Evolutionary conservation across 495 filamentous ascomycete genomes (phyloP), one percentile per base, ranked within the genome.

Genomic region (Stereocaulon alpinum): DNA sequence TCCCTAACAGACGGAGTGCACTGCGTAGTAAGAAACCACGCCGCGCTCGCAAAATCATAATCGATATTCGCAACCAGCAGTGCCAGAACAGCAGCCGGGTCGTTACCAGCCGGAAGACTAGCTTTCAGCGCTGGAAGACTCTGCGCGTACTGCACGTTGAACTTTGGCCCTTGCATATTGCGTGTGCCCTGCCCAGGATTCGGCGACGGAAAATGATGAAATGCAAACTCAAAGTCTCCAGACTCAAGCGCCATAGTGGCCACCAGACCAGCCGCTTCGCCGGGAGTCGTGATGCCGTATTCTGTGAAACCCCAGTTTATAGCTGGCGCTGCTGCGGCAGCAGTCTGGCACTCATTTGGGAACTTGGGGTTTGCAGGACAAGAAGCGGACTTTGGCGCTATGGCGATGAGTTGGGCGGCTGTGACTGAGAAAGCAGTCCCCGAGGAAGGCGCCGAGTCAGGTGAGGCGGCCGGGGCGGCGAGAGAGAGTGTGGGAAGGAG

Each of bases 11-110:
- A 68, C 5, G 58, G 18, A 0, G 60, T 54, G 70, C 89, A 94
- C 69, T 89, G 77, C 2, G 76, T 85, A 6, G 68, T 80, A 43
- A 88, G 61, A 66, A 86, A 93, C 90, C 89, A 95, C 4, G 82
- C 80, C 22, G 79, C 90, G 32, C 77, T 81, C 3, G 78, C 86
- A 69, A 91, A 95, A 68, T 87, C 85, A 64, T 80, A 82, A 22
- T 70, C 68, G 10, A 79, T 67, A 63, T 89, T 77, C 0, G 68
- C 64, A 24, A 74, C 71, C 40, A 93, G 76, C 40, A 91, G 67
- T 7, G 73, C 75, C 17, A 86, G 75, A 10, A 89, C 67, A 0
- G 68, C 74, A 55, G 74, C 77, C 11, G 74, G 66, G 32, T 72
- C 65, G 17, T 57, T 51, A 18, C 69, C 66, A 3, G 29, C 52